These are phyloP conservation scores for Pittosporum tobira DNA, from an alignment of 129 eudicot genomes.

Conservation along the genomic window DNA sequence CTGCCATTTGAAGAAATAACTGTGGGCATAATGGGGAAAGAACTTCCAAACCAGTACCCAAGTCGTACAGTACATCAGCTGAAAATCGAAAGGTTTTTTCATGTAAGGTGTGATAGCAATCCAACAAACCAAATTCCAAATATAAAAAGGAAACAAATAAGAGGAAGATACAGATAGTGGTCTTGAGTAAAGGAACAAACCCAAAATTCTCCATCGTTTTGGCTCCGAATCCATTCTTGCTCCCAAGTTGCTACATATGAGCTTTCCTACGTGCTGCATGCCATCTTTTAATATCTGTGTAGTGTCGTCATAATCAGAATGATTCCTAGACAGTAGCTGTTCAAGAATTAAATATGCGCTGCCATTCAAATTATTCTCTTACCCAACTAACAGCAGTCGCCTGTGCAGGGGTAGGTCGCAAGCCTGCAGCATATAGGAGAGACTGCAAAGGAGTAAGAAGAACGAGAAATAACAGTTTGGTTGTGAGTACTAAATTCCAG, in stretches of 20 bases:
- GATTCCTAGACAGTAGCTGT: not conserved
- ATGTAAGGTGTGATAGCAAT: not conserved
- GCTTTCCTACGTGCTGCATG: constrained; percentile 88
- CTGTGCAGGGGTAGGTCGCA: constrained; percentile 96
- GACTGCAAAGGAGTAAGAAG: constrained; percentile 61
- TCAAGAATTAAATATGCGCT: not conserved
- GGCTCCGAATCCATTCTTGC: constrained; percentile 98
- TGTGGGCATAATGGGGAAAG: constrained; percentile 91
- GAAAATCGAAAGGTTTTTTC: constrained; percentile 12
- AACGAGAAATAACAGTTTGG: not conserved
- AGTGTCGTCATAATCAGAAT: constrained; percentile 8
- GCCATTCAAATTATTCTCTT: constrained; percentile 20
- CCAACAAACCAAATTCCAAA: not conserved
- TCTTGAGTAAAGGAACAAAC: constrained; percentile 24
- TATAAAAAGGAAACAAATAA: not conserved
- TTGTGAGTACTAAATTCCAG: not conserved
- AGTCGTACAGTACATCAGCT: constrained; percentile 92
- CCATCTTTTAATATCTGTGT: constrained; percentile 81
- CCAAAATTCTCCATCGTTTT: constrained; percentile 87
- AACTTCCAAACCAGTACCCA: constrained; percentile 87
- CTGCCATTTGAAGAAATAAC: constrained; percentile 88
- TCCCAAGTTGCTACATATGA: constrained; percentile 90
- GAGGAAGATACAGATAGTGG: not conserved
- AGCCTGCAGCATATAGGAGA: constrained; percentile 92
- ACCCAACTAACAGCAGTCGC: constrained; percentile 99